phyloP scores from a whole-genome alignment of 2,329 filamentous ascomycete species.

The Penicillium sp. region DNA sequence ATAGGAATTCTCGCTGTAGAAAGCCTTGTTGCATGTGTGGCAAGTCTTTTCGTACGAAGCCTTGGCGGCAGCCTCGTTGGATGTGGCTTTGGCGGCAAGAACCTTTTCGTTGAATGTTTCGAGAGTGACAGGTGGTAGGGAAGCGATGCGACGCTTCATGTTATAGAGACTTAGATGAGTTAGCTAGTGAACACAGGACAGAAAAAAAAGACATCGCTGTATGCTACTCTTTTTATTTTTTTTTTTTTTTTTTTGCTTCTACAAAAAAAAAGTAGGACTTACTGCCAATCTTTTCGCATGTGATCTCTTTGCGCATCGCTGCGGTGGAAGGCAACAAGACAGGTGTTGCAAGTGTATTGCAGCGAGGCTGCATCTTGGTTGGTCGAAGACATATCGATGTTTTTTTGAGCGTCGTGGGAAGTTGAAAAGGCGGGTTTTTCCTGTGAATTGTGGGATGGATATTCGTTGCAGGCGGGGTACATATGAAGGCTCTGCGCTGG shows the following conservation, averaged over 20 bases:
- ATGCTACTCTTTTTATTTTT: background rate
- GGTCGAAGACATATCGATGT: conserved; percentile 25
- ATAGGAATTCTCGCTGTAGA: conserved; percentile 95
- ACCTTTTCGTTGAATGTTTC: conserved; percentile 97
- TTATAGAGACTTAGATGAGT: conserved; percentile 72
- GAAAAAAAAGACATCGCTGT: background rate
- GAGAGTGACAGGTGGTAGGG: conserved; percentile 83
- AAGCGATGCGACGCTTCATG: conserved; percentile 88
- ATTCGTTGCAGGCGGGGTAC: conserved; percentile 29
- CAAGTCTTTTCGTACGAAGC: conserved; percentile 85
- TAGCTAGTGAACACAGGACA: background rate
- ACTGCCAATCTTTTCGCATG: conserved; percentile 99
- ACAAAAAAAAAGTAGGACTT: conserved; percentile 46
- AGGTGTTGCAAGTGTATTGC: conserved; percentile 97
- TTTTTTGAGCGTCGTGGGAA: background rate
- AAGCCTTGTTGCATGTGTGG: conserved; percentile 81
- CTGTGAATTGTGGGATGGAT: conserved; percentile 26
- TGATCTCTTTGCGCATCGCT: conserved; percentile 90
- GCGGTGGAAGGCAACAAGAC: conserved; percentile 92
- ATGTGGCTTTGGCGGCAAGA: conserved; percentile 79
- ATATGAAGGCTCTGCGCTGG: conserved; percentile 18
- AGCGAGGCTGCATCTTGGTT: conserved; percentile 49
- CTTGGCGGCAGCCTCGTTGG: conserved; percentile 80
- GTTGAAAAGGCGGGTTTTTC: conserved; percentile 10
- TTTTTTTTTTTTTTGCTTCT: background rate